Conservation (phyloP, 192 early-diverging fungal genomes). For the Backusella mclennaniae region DNA sequence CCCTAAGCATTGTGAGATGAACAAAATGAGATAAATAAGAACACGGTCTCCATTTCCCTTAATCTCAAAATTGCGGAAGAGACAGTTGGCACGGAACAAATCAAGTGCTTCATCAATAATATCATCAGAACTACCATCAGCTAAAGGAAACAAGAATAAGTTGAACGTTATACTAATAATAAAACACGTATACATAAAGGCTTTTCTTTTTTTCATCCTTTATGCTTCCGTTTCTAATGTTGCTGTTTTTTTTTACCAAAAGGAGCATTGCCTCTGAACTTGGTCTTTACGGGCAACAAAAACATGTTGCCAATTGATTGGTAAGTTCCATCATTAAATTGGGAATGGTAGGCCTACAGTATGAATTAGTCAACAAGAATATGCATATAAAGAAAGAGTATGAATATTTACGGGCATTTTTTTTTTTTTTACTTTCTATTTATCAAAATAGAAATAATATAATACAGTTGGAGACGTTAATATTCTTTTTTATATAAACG, state of each 20-base stretch:
- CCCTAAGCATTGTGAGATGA: constrained; percentile 81
- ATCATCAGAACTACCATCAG: constrained; percentile 68
- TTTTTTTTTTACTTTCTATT: not conserved
- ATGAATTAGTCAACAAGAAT: not conserved
- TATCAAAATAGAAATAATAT: not conserved
- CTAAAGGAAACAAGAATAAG: constrained; percentile 24
- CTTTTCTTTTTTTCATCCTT: not conserved
- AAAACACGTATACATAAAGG: not conserved
- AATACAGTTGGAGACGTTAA: not conserved
- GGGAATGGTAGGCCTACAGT: constrained; percentile 82
- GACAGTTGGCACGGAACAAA: constrained; percentile 93
- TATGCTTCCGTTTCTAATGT: not conserved
- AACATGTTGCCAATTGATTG: constrained; percentile 81
- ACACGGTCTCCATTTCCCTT: constrained; percentile 91
- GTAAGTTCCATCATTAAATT: constrained; percentile 67
- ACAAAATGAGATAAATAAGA: constrained; percentile 93
- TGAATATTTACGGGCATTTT: not conserved
- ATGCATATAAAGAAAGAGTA: not conserved
- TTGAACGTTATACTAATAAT: not conserved
- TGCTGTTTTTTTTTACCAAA: constrained; percentile 23
- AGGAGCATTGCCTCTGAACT: constrained; percentile 82
- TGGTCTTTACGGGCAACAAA: constrained; percentile 87
- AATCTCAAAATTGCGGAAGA: constrained; percentile 99
- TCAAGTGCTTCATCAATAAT: constrained; percentile 93
- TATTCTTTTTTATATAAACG: not conserved